Base-by-base conservation (phyloP, 2,329 filamentous ascomycete species). In the Sordariomycetes sp. region DNA sequence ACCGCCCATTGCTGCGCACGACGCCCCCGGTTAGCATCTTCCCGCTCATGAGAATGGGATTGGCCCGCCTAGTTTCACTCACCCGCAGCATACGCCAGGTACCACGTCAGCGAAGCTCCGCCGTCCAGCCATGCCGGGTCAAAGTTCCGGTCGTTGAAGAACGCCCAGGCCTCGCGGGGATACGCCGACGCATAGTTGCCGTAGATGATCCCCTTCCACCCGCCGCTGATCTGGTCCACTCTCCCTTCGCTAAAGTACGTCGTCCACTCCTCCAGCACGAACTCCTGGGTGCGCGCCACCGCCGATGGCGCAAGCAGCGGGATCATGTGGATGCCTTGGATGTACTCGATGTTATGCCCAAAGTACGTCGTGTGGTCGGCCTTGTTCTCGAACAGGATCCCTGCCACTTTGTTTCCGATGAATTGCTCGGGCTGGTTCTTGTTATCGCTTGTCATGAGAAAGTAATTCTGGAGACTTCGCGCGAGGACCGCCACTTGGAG, bases 291-390 rank as follows among this genome's bases (percentile, higher is more conserved):
- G 22, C 94, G 83, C 5, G 85, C 83, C 60, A 88, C 82, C 5
- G 85, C 76, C 1, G 87, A 87, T 58, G 80, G 77, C 2, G 90
- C 85, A 55, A 87, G 77, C 53, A 92, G 73, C 1, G 90, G 90
- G 34, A 93, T 78, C 88, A 94, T 93, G 73, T 94, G 88, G 64
- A 93, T 92, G 59, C 88, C 88, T 66, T 82, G 74, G 61, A 95
- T 81, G 64, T 83, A 89, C 71, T 93, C 87, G 14, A 83, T 79
- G 59, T 86, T 82, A 55, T 75, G 70, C 53, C 90, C 89, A 66
- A 97, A 97, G 73, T 90, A 97, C 1, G 93, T 97, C 3, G 88
- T 87, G 71, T 97, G 90, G 69, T 97, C 90, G 58, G 91, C 81
- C 73, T 97, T 97, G 76, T 97, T 97, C 73, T 97, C 93, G 66